These are phyloP conservation scores for Phoma herbarum DNA, from an alignment of 2,329 filamentous ascomycete genomes.

Conservation along the genomic window DNA sequence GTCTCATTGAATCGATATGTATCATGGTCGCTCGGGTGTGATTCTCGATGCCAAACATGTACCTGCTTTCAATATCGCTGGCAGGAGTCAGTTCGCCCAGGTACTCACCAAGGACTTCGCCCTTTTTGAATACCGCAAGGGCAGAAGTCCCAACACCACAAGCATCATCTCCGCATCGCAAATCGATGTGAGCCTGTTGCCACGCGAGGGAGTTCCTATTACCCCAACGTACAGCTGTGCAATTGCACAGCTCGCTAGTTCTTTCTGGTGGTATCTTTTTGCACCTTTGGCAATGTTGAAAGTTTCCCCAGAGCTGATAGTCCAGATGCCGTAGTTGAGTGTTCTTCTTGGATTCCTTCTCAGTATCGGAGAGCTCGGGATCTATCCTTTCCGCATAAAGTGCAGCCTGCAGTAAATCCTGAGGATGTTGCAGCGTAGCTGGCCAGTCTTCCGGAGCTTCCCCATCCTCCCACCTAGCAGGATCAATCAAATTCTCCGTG, in stretches of 20 bases:
- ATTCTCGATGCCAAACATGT: background rate
- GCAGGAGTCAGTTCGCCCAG: background rate
- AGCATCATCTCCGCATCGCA: background rate
- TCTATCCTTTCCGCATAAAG: background rate
- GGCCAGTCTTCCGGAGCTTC: background rate
- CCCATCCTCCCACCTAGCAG: background rate
- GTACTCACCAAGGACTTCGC: conserved; percentile 15
- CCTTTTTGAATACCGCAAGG: background rate
- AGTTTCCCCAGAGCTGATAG: background rate
- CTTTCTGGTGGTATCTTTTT: background rate
- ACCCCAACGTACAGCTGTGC: background rate
- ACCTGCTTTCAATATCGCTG: background rate
- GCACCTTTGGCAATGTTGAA: background rate
- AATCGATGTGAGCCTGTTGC: background rate
- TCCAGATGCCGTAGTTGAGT: background rate
- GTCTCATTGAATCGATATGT: background rate
- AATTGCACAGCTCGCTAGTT: background rate
- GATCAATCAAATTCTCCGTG: background rate
- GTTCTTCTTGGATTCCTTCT: background rate
- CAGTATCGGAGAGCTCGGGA: background rate
- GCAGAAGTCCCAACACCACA: conserved; percentile 8
- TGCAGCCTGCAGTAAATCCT: background rate
- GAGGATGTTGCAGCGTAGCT: background rate
- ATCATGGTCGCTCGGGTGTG: background rate
- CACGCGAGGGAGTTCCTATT: background rate